Conservation (phyloP, 495 filamentous ascomycete genomes). For the Aspergillus kassunensis region DNA sequence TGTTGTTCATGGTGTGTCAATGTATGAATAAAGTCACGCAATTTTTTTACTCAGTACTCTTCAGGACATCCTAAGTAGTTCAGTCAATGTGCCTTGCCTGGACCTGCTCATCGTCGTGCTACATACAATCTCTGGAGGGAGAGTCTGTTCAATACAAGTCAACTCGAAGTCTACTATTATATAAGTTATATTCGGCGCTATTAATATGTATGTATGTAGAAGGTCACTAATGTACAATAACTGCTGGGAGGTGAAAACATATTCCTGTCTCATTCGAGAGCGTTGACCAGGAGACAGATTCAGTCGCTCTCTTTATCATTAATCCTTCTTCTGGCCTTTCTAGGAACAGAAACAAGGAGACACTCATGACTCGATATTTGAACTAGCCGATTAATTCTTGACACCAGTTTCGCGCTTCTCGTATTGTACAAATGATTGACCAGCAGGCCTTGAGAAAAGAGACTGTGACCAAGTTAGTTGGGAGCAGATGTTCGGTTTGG, state of each 20-base stretch:
- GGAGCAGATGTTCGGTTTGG: not conserved
- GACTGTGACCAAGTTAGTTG: conserved; percentile 30
- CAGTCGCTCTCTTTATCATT: conserved; percentile 4
- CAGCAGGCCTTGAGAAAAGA: conserved; percentile 49
- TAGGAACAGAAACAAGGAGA: not conserved
- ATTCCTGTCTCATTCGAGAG: not conserved
- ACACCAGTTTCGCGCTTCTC: conserved; percentile 31
- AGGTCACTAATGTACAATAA: conserved; percentile 11
- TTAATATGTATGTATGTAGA: conserved; percentile 3
- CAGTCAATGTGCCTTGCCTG: too few species aligned
- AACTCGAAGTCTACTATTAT: too few species aligned
- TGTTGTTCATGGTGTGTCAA: not conserved
- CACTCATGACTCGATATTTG: not conserved
- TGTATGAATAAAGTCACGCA: too few species aligned
- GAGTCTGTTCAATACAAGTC: too few species aligned
- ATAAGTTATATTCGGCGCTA: conserved; percentile 14
- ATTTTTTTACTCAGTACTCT: not conserved
- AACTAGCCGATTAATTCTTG: conserved; percentile 25
- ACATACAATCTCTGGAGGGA: too few species aligned
- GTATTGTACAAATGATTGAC: conserved; percentile 39
- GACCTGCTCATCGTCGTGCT: too few species aligned
- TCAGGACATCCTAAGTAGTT: too few species aligned
- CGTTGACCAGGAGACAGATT: not conserved
- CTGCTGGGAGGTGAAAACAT: not conserved
- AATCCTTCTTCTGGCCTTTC: not conserved